These are phyloP conservation scores for Thalassia testudinum DNA, from an alignment of 116 monocot species.

Conservation along the genomic window DNA sequence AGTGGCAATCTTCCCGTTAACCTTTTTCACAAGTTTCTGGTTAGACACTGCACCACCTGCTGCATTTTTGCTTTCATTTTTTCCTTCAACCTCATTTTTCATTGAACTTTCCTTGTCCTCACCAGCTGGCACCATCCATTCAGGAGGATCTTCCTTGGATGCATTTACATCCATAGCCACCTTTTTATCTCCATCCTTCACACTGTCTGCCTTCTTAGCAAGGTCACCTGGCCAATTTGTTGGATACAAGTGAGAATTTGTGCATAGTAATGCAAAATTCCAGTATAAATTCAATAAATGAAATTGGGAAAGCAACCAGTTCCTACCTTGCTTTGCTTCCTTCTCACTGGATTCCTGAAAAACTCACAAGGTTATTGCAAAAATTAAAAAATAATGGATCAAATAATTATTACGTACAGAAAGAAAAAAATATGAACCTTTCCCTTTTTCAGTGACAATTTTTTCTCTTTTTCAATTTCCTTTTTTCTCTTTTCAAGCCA, in stretches of 20 bases:
- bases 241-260: no score
- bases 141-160: conserved; percentile 14
- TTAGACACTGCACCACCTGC: conserved; percentile 13
- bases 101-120: conserved; percentile 12
- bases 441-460: conserved; percentile 24
- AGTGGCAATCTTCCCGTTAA: conserved; percentile 12
- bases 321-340: conserved; percentile 34
- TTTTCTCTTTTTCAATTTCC: conserved; percentile 26
- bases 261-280: no score
- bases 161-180: conserved; percentile 1
- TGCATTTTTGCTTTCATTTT: conserved; percentile 6
- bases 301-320: no score
- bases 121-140: conserved; percentile 7
- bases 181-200: no score
- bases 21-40: conserved; percentile 41
- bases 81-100: conserved; percentile 7
- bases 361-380: no score
- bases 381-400: conserved; percentile 3
- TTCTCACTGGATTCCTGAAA: conserved; percentile 40
- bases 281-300: no score
- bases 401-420: no score
- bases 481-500: conserved; percentile 46
- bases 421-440: conserved; percentile 38
- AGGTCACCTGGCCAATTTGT: no score
- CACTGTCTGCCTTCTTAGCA: no score